Base-by-base conservation (phyloP, 2,329 filamentous ascomycete genomes). In the Botryotinia narcissicola region DNA sequence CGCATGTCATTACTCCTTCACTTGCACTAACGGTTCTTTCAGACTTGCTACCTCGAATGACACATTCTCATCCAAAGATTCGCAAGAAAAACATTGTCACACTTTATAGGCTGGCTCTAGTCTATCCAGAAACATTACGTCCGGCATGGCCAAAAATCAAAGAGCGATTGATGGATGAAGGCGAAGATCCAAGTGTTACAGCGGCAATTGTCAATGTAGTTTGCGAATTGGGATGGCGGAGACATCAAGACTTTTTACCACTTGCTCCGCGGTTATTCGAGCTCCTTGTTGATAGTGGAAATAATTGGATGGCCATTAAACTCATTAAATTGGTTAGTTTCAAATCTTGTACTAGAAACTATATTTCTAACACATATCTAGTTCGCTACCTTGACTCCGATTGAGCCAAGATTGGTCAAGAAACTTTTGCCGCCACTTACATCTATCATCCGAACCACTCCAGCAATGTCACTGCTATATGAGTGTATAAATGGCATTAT, bases 261-360 rank as follows among this genome's bases (percentile, higher is more conserved):
- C 86, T 99, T 44, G 96, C 96, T 0, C 96, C 96, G 14, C 88
- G 96, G 74, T 84, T 99, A 40, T 99, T 98, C 79, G 95, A 98
- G 80, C 87, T 99, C 29, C 85, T 99, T 40, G 95, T 98, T 20
- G 92, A 97, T 75, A 92, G 94, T 73, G 92, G 92, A 54, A 98
- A 99, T 83, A 99, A 99, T 83, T 99, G 96, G 96, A 98, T 99
- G 95, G 95, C 95, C 74, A 99, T 99, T 81, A 99, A 99, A 82
- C 89, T 99, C 75, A 98, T 99, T 82, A 99, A 99, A 84, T 87
- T 99, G 76, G 93, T 95, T 82, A 77, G 89, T 84, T 54, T 44
- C 22, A 35, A 16, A 48, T 72, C 29, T 29, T 35, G 71, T 74
- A 83, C 6, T 46, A 81, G 44, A 1, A 80, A 94, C 90, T 97